These are phyloP conservation scores for Triticum turgidum DNA, from an alignment of 176 grass and related monocot genomes.

Conservation along the genomic window DNA sequence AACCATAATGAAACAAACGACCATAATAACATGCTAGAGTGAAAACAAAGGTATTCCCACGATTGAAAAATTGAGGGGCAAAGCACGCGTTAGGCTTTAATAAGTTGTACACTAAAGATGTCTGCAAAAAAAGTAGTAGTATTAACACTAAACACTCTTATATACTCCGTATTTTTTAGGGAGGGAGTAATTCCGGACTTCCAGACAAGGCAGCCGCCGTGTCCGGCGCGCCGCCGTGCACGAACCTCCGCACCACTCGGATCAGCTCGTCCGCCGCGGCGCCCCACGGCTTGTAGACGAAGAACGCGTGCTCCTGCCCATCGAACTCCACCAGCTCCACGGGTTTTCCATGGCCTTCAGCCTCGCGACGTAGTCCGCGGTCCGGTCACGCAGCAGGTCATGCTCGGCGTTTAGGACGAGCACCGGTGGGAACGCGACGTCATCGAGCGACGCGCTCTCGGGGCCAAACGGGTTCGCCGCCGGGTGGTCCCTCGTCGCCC, in stretches of 20 bases:
- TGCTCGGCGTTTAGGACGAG: constrained; percentile 30
- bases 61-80: too few species aligned
- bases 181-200: too few species aligned
- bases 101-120: too few species aligned
- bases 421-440: constrained; percentile 17
- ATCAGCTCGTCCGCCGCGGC: constrained; percentile 20
- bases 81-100: too few species aligned
- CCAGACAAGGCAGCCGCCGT: too few species aligned
- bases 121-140: too few species aligned
- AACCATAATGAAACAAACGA: too few species aligned
- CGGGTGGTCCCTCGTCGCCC: constrained; percentile 41
- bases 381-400: constrained; percentile 35
- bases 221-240: not conserved
- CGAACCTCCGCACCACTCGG: not conserved
- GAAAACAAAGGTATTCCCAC: too few species aligned
- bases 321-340: constrained; percentile 30
- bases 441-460: constrained; percentile 2
- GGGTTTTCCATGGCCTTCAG: constrained; percentile 16
- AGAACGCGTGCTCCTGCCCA: constrained; percentile 40
- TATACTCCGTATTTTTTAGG: too few species aligned
- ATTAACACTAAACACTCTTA: too few species aligned
- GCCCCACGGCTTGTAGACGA: constrained; percentile 8
- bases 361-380: constrained; percentile 28
- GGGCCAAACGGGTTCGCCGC: constrained; percentile 38
- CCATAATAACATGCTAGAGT: too few species aligned